Base-by-base conservation (phyloP, 441 rosid species). In the Eutrema salsugineum region DNA sequence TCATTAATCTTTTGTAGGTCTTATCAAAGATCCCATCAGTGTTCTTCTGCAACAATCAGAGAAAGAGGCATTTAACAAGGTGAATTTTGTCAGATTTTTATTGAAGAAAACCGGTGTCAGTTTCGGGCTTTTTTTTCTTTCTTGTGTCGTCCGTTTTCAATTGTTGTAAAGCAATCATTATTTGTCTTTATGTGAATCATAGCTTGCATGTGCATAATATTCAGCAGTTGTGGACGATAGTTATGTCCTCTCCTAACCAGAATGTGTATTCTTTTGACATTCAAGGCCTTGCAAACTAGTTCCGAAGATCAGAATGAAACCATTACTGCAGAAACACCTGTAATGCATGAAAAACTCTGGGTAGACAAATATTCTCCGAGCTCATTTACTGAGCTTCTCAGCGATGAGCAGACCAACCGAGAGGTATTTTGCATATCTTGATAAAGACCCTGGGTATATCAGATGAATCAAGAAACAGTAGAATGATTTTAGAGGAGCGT, bases 321-420 rank as follows among this genome's bases (percentile, higher is more conserved):
- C 44, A 53, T 75, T 71, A 79, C 77, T 58, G 77, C 79, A 32
- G 88, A 84, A 75, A 76, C 82, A 42, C 79, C 88, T 70, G 70
- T 77, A 15, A 63, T 79, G 57, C 83, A 77, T 70, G 94, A 93
- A 73, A 81, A 86, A 70, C 97, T 96, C 63, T 96, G 99, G 99
- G 98, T 93, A 42, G 97, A 96, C 47, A 91, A 91, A 76, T 93
- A 96, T 82, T 85, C 97, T 83, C 99, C 99, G 49, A 83, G 78
- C 78, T 91, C 97, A 64, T 96, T 96, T 72, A 91, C 97, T 5
- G 99, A 96, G 87, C 97, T 96, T 65, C 97, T 96, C 62, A 93
- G 99, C 76, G 99, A 93, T 81, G 99, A 96, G 73, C 94, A 86
- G 67, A 96, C 97, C 63, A 96, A 96, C 78, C 96, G 99, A 39